phyloP scores from a whole-genome alignment of 2,329 filamentous ascomycete species.

The Neoascochyta sp. region DNA sequence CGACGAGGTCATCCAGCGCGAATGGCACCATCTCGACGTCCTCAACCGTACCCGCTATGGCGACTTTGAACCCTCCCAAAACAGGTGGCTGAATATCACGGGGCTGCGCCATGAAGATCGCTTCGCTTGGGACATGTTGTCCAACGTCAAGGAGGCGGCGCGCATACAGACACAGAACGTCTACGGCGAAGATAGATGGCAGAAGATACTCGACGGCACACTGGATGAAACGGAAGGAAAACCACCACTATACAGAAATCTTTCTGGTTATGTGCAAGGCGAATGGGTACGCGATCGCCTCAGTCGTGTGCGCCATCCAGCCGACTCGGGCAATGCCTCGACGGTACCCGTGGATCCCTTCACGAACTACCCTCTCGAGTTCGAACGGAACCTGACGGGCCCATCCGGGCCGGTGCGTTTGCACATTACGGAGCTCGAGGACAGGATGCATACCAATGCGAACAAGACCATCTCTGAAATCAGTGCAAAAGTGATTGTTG shows the following conservation, averaged over 20 bases:
- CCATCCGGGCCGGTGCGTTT: slow-evolving; percentile 62
- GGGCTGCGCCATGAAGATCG: slow-evolving; percentile 72
- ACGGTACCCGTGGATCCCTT: slow-evolving; percentile 66
- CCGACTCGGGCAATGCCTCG: slow-evolving; percentile 48
- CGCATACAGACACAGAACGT: too few relatives aligned
- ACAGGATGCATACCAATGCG: slow-evolving; percentile 26
- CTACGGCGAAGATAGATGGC: slow-evolving; percentile 45
- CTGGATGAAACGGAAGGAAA: slow-evolving; percentile 35
- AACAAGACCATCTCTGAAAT: slow-evolving; percentile 60
- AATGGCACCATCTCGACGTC: slow-evolving; percentile 49
- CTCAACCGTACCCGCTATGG: slow-evolving; percentile 41
- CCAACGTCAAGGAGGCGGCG: slow-evolving; percentile 62
- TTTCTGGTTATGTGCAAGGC: slow-evolving; percentile 73
- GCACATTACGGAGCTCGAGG: slow-evolving; percentile 57
- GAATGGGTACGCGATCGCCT: slow-evolving; percentile 63
- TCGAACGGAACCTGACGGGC: slow-evolving; percentile 79
- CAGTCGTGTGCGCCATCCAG: slow-evolving; percentile 47
- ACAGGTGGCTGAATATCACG: slow-evolving; percentile 58
- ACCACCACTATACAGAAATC: slow-evolving; percentile 69
- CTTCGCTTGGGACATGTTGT: slow-evolving; percentile 74
- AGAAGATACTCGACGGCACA: slow-evolving; percentile 38
- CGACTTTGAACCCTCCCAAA: slow-evolving; percentile 46
- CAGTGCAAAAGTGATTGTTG: slow-evolving; percentile 65
- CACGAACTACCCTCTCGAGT: slow-evolving; percentile 54
- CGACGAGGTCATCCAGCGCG: slow-evolving; percentile 49